Evolutionary conservation across 2,329 filamentous ascomycete genomes (phyloP), one percentile per base, ranked within the genome.

Genomic region (Penicillium sp.): DNA sequence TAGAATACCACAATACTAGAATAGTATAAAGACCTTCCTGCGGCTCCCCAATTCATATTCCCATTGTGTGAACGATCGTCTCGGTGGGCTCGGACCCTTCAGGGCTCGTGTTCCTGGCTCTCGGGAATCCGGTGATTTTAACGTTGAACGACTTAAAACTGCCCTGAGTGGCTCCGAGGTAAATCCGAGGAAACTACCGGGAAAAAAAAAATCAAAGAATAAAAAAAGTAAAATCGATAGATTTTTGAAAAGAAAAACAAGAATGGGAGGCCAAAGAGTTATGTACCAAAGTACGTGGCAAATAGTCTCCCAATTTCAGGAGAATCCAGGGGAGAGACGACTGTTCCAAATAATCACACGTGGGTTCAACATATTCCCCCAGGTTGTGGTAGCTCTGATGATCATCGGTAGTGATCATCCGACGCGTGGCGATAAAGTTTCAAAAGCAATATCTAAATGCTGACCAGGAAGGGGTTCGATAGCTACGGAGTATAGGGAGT

Each of bases 61-160:
- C 40, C 41, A 37, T 50, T 52, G 59, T 61, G 55, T 45, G 45
- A 55, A 54, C 51, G 54, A 54, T 52, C 46, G 38, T 41, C 27
- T 31, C 29, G 29, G 52, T 17, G 52, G 42, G 55, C 60, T 62
- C 58, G 59, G 57, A 41, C 52, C 60, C 27, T 27, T 3, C 23
- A 23, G 37, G 37, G 10, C 42, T 57, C 54, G 25, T 59, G 59
- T 65, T 59, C 60, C 62, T 61, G 58, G 33, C 43, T 45, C 40
- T 48, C 50, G 55, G 55, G 37, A 48, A 40, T 46, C 31, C 27
- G 29, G 33, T 38, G 43, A 37, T 51, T 40, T 54, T 29, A 38
- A 48, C 42, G 51, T 31, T 48, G 6, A 21, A 48, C 31, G 48
- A 38, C 23, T 38, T 17, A 19, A 8, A 46, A 15, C 25, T 29